Evolutionary conservation across 768 basidiomycete genomes (phyloP), one percentile per base, ranked within the genome.

Genomic region (Trametes coccinea): DNA sequence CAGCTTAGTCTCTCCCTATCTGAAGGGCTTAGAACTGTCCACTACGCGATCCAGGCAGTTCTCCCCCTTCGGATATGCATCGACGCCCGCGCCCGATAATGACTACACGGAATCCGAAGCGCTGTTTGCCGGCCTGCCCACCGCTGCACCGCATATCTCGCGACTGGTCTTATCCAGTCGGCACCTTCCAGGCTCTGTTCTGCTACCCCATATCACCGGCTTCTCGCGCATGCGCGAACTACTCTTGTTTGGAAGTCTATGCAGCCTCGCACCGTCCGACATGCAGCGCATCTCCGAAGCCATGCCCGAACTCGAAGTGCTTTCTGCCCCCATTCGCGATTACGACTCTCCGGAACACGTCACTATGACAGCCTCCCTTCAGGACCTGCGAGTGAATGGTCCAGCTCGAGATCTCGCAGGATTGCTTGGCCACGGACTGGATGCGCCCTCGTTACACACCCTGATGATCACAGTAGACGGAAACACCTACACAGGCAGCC

Each of bases 211-310:
- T 37, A n/a, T 63, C 9, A 7, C 34, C 8, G 5, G 41, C 2
- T n/a, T 63, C 13, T 41, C 47, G 6, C 41, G 14, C 5, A 40
- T 63, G 31, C 56, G 52, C 53, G 53, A 63, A 30, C 57, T 63
- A 10, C 30, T 3, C 34, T 37, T 63, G 14, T 45, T 30, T 14
- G 45, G 46, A 33, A 37, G 49, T 3, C 22, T 54, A 1, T 45
- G 22, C 31, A 10, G n/a, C 2, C 34, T 63, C 30, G 2, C 17
- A 5, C 56, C 56, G 2, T 6, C 27, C 17, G 56, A 59, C 10
- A 0, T 63, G 22, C 46, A 27, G n/a, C 17, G 40, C 10, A 40
- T 63, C 11, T 40, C 59, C 14, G 47, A 44, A 16, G 14, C 31
- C 7, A n/a, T 59, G 40, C 31, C 52, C 16, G 5, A 34, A 9